Base-by-base conservation (phyloP, 2,329 filamentous ascomycete species). In the Exophiala lecanii-corni region DNA sequence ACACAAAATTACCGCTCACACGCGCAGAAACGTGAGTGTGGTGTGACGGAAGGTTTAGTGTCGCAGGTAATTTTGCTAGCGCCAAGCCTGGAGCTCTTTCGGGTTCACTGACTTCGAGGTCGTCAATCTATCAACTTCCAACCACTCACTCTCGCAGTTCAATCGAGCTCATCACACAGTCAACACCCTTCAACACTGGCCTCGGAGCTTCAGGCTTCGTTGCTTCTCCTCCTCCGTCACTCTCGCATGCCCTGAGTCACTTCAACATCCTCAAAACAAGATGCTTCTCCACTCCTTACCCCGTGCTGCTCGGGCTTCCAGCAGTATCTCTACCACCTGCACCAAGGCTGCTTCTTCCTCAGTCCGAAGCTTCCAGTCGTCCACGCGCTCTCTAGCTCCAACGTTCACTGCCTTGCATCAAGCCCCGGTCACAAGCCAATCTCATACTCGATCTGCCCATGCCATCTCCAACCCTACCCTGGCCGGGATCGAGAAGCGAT, bases 401-500 rank as follows among this genome's bases (percentile, higher is more conserved):
- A 64, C 48, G 51, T 62, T 56, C 57, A 56, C 54, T 50, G 62
- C 54, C 53, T 61, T 52, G 47, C 56, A 57, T 41, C 57, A 58
- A 52, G 60, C 63, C 47, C 64, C 62, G 51, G 62, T 65, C 60
- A 54, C 57, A 44, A 62, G 62, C 54, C 61, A 66, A 49, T 67
- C 66, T 51, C 53, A 57, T 36, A 49, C 53, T 33, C 73, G 79
- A 61, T 80, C 84, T 59, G 86, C 86, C 59, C 89, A 95, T 69
- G 89, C 91, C 66, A 94, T 98, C 72, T 94, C 89, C 64, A 97
- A 96, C 76, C 92, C 94, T 59, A 96, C 88, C 47, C 81, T 98
- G 63, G 86, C 88, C 71, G 89, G 94, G 73, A 97, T 98, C 65
- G 92, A 98, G 82, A 96, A 95, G 84, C 80, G 92, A 76, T 98